Percentiles rank a stretch among this genome's conserved stretches.
Conservation (phyloP, 1,139 yeast genomes). For the Candida sp. region DNA sequence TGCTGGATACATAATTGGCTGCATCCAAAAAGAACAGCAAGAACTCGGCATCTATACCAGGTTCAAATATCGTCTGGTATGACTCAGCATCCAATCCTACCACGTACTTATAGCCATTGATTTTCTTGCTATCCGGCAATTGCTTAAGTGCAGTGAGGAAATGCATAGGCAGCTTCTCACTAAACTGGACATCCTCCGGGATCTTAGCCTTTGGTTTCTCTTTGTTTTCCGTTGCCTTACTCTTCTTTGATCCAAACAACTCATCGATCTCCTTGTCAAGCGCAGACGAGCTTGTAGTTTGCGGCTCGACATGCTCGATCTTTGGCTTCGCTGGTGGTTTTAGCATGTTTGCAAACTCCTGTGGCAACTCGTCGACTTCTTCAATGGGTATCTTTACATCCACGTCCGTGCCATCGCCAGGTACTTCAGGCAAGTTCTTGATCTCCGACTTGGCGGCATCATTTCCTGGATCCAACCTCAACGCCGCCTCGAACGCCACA, state of each 20-base stretch:
- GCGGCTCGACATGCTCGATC: not conserved
- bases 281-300: not conserved
- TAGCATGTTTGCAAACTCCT: slow-evolving; percentile 25
- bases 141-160: slow-evolving; percentile 29
- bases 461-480: slow-evolving; percentile 51
- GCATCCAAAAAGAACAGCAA: slow-evolving; percentile 58
- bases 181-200: not conserved
- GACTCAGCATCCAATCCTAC: slow-evolving; percentile 32
- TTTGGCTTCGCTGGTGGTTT: not conserved
- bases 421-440: slow-evolving; percentile 14
- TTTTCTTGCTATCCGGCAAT: slow-evolving; percentile 30
- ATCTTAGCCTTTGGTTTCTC: not conserved
- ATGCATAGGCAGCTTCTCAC: slow-evolving; percentile 27
- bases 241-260: slow-evolving; percentile 12
- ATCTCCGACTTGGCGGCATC: slow-evolving; percentile 33
- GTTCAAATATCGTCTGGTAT: slow-evolving; percentile 37
- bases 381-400: slow-evolving; percentile 38
- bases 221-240: not conserved
- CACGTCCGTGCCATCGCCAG: slow-evolving; percentile 6
- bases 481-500: slow-evolving; percentile 41
- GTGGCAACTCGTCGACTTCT: slow-evolving; percentile 51
- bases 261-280: slow-evolving; percentile 18
- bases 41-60: slow-evolving; percentile 62
- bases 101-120: slow-evolving; percentile 44
- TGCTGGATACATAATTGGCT: slow-evolving; percentile 24